Conservation (phyloP, 805 yeast genomes). For the Kluyveromyces lactis region DNA sequence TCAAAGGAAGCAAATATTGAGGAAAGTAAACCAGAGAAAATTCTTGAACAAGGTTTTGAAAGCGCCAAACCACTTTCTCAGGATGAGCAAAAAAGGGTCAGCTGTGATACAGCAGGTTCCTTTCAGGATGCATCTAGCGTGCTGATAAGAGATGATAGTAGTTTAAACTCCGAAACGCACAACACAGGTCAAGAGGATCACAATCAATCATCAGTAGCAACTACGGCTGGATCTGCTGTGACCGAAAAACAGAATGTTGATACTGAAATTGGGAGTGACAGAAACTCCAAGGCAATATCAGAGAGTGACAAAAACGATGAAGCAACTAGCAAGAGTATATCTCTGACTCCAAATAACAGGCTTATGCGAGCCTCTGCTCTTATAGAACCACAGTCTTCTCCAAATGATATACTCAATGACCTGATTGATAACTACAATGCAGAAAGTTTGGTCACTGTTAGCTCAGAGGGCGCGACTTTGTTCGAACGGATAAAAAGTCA, state of each 20-base stretch:
- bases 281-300: too few species aligned
- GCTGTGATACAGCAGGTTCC: too few species aligned
- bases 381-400: background rate
- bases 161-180: background rate
- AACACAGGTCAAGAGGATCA: background rate
- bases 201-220: background rate
- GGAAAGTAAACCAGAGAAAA: too few species aligned
- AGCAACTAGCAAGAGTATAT: background rate
- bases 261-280: too few species aligned
- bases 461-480: constrained; percentile 6
- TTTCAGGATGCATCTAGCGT: too few species aligned
- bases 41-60: too few species aligned
- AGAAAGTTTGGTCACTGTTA: constrained; percentile 5
- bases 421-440: constrained; percentile 8
- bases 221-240: background rate
- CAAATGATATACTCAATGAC: constrained; percentile 8
- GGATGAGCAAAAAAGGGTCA: too few species aligned
- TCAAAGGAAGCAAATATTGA: too few species aligned
- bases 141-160: background rate
- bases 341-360: constrained; percentile 1
- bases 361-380: constrained; percentile 1
- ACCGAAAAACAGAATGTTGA: background rate
- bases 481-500: constrained; percentile 6
- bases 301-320: background rate
- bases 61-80: too few species aligned